A percentile compares a stretch with the other conserved stretches of the same genome.
Evolutionary conservation across 2,329 filamentous ascomycete species (phyloP).

Genomic region (Sarocladium kiliense): DNA sequence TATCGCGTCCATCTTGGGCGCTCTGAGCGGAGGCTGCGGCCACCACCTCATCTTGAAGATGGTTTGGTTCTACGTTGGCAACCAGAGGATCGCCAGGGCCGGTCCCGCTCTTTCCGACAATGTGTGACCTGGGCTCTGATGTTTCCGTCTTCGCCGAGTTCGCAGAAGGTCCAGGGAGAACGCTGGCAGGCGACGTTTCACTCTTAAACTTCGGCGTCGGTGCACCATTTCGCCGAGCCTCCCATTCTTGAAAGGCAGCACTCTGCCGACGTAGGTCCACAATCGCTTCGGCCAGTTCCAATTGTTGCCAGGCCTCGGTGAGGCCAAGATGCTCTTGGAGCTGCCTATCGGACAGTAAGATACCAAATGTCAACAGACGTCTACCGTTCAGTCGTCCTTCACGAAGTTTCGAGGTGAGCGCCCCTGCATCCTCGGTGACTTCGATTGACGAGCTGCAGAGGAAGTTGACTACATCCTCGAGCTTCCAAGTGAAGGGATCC

Average conservation of each 20-base stretch:
- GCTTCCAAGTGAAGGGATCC: constrained; percentile 70
- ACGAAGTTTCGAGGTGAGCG: constrained; percentile 50
- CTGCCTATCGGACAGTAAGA: constrained; percentile 45
- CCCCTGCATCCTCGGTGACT: constrained; percentile 39
- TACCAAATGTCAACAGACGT: constrained; percentile 52
- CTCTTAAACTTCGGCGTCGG: background rate
- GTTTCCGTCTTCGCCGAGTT: too few species aligned
- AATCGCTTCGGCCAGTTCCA: constrained; percentile 54
- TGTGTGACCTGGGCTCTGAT: too few species aligned
- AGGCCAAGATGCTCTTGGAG: constrained; percentile 51
- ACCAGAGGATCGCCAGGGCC: too few species aligned
- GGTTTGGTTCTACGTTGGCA: too few species aligned
- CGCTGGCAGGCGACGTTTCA: background rate
- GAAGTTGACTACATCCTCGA: constrained; percentile 55
- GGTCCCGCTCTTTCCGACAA: too few species aligned
- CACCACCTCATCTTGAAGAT: too few species aligned
- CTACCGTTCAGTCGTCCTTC: constrained; percentile 63
- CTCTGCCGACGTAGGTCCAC: constrained; percentile 49
- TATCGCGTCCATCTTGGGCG: background rate
- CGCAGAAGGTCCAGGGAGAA: background rate
- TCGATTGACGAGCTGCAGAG: background rate
- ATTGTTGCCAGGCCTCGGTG: constrained; percentile 50
- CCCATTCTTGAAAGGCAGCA: constrained; percentile 32
- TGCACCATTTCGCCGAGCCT: background rate
- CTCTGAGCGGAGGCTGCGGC: too few species aligned